Evolutionary conservation across 768 basidiomycete species (phyloP).

Genomic region (Termitomyces sp.): DNA sequence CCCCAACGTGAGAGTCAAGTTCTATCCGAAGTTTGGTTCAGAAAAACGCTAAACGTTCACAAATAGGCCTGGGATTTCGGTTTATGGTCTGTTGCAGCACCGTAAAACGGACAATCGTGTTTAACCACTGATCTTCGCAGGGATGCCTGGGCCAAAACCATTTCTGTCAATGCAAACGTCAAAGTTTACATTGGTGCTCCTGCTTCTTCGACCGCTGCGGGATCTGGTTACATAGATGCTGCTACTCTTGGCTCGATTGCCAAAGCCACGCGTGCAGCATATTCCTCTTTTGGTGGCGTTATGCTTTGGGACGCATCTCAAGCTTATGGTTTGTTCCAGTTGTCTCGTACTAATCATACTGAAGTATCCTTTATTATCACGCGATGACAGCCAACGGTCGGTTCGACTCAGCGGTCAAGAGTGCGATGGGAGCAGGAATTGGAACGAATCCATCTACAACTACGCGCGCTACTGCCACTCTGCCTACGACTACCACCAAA

Average conservation of each 20-base stretch:
- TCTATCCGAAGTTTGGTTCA: background rate
- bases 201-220: constrained; percentile 43
- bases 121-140: constrained; percentile 13
- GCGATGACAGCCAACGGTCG: constrained; percentile 28
- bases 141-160: constrained; percentile 54
- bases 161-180: constrained; percentile 45
- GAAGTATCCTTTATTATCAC: background rate
- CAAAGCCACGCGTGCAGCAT: constrained; percentile 32
- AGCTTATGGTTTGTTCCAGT: constrained; percentile 25
- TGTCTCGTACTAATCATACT: constrained; percentile 8
- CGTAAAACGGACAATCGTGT: background rate
- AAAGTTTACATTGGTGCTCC: constrained; percentile 56
- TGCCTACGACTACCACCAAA: constrained; percentile 14
- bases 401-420: constrained; percentile 37
- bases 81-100: constrained; percentile 27
- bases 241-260: constrained; percentile 35
- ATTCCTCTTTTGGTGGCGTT: constrained; percentile 50
- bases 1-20: constrained; percentile 25
- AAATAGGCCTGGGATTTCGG: constrained; percentile 43
- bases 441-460: constrained; percentile 12
- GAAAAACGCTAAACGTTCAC: background rate
- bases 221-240: constrained; percentile 46
- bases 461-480: constrained; percentile 10
- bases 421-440: constrained; percentile 25
- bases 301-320: constrained; percentile 40